A percentile compares a stretch with the other conserved stretches of the same genome.
Conservation (phyloP, 768 basidiomycete species). For the Pisolithus albus region DNA sequence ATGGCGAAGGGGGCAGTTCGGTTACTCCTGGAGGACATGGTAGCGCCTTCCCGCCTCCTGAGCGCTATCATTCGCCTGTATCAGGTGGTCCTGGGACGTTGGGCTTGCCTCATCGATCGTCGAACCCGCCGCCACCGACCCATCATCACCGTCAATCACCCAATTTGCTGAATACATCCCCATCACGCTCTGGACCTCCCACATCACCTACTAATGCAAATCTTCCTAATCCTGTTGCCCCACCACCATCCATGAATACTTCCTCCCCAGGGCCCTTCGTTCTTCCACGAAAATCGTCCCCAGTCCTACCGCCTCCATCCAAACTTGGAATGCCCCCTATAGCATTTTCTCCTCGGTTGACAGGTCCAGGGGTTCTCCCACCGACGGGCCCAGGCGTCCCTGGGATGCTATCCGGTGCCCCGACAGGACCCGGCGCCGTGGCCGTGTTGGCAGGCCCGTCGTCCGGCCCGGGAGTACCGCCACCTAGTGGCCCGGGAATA, state of each 20-base stretch:
- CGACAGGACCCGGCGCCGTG: neutral
- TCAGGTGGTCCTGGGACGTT: slow-evolving; percentile 6
- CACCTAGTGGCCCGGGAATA: neutral
- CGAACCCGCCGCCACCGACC: slow-evolving; percentile 15
- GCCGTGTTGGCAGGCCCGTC: neutral
- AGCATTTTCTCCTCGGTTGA: slow-evolving; percentile 23
- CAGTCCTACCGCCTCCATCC: slow-evolving; percentile 13
- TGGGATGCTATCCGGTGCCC: slow-evolving; percentile 14
- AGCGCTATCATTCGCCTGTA: slow-evolving; percentile 25
- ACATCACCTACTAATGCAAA: slow-evolving; percentile 15
- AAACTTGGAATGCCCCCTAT: slow-evolving; percentile 23
- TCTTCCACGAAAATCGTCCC: slow-evolving; percentile 20
- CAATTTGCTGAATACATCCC: slow-evolving; percentile 28
- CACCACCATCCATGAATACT: slow-evolving; percentile 11
- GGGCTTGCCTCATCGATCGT: slow-evolving; percentile 12
- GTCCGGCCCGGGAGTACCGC: neutral
- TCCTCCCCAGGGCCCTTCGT: slow-evolving; percentile 14
- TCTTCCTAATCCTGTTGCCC: slow-evolving; percentile 8
- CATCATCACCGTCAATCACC: slow-evolving; percentile 11
- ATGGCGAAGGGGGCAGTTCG: slow-evolving; percentile 26
- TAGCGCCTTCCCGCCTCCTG: slow-evolving; percentile 23
- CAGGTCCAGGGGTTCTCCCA: slow-evolving; percentile 25
- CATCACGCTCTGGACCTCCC: slow-evolving; percentile 29
- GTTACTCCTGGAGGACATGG: slow-evolving; percentile 21
- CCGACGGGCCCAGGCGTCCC: slow-evolving; percentile 23